A percentile compares a stretch with the other conserved stretches of the same genome.
Evolutionary conservation across 2,329 filamentous ascomycete genomes (phyloP).

Genomic region (Cadophora sp.): DNA sequence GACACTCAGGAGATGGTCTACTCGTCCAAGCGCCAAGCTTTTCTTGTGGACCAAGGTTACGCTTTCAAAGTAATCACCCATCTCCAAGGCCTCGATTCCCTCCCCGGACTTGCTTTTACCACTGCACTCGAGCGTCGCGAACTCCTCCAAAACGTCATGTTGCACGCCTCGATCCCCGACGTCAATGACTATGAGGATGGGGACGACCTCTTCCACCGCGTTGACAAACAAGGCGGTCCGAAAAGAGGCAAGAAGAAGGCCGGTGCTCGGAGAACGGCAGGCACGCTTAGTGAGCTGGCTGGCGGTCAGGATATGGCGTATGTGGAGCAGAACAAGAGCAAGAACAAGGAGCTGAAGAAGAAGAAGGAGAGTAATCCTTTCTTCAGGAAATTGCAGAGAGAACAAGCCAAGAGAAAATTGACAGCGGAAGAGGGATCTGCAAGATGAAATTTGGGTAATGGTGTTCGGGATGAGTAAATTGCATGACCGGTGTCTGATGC

Average conservation of each 20-base stretch:
- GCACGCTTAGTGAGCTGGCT: slow-evolving; percentile 82
- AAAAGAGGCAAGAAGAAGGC: slow-evolving; percentile 57
- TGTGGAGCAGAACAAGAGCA: slow-evolving; percentile 79
- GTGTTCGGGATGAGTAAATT: slow-evolving; percentile 1
- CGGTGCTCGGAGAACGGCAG: slow-evolving; percentile 80
- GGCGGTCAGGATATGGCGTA: slow-evolving; percentile 99
- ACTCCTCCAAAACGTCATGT: slow-evolving; percentile 84
- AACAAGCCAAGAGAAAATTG: slow-evolving; percentile 63
- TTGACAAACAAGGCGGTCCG: slow-evolving; percentile 23
- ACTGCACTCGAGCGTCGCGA: slow-evolving; percentile 83
- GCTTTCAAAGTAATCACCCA: slow-evolving; percentile 99
- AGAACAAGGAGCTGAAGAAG: slow-evolving; percentile 71
- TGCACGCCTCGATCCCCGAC: slow-evolving; percentile 72
- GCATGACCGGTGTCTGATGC: background rate
- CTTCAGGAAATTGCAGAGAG: slow-evolving; percentile 70
- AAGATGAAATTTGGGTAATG: background rate
- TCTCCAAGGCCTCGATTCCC: slow-evolving; percentile 86
- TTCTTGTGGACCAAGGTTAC: slow-evolving; percentile 97
- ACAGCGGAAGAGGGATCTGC: slow-evolving; percentile 40
- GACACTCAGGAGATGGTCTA: slow-evolving; percentile 99
- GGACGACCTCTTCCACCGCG: slow-evolving; percentile 69
- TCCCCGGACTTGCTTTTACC: slow-evolving; percentile 80
- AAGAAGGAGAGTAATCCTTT: slow-evolving; percentile 64
- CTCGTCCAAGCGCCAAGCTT: slow-evolving; percentile 94
- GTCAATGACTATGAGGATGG: slow-evolving; percentile 35